Conservation (phyloP, 148 eudicot genomes). For the Fallopia convolvulus region DNA sequence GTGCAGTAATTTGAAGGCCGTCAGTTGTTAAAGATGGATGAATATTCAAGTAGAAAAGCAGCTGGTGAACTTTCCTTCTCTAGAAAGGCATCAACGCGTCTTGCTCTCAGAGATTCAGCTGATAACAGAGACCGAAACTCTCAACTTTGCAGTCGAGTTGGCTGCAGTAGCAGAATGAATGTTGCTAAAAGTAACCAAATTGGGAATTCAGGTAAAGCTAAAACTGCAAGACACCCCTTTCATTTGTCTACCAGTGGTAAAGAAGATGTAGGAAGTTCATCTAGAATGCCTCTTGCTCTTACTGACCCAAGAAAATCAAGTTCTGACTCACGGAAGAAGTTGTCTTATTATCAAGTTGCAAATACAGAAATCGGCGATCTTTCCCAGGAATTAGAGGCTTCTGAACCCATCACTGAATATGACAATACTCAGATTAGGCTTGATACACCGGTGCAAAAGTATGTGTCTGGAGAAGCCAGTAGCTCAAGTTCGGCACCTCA, state of each 20-base stretch:
- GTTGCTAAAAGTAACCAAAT: slow-evolving; percentile 28
- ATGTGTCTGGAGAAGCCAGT: slow-evolving; percentile 18
- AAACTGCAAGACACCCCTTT: slow-evolving; percentile 33
- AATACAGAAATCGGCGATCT: slow-evolving; percentile 40
- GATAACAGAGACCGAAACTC: slow-evolving; percentile 31
- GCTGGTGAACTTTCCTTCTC: slow-evolving; percentile 34
- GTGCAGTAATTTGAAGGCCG: background rate
- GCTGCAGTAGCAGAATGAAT: slow-evolving; percentile 70
- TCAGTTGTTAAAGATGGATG: slow-evolving; percentile 37
- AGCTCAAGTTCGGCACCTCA: slow-evolving; percentile 35
- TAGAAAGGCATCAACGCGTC: slow-evolving; percentile 33
- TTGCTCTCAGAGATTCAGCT: slow-evolving; percentile 34
- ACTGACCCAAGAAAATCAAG: slow-evolving; percentile 27
- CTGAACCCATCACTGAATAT: slow-evolving; percentile 21
- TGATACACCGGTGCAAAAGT: slow-evolving; percentile 18
- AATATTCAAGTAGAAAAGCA: slow-evolving; percentile 38
- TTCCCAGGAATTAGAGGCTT: slow-evolving; percentile 31
- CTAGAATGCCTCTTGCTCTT: slow-evolving; percentile 20
- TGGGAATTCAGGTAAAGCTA: slow-evolving; percentile 40
- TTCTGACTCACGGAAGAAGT: slow-evolving; percentile 32
- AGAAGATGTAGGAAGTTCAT: slow-evolving; percentile 43
- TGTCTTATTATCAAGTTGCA: slow-evolving; percentile 17
- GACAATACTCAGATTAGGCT: slow-evolving; percentile 20
- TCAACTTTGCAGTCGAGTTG: slow-evolving; percentile 70
- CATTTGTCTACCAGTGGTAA: slow-evolving; percentile 41